Percentiles rank a stretch among this genome's conserved stretches.
Evolutionary conservation across 164 flowering plant species (phyloP).

Genomic region (Protea cynaroides): DNA sequence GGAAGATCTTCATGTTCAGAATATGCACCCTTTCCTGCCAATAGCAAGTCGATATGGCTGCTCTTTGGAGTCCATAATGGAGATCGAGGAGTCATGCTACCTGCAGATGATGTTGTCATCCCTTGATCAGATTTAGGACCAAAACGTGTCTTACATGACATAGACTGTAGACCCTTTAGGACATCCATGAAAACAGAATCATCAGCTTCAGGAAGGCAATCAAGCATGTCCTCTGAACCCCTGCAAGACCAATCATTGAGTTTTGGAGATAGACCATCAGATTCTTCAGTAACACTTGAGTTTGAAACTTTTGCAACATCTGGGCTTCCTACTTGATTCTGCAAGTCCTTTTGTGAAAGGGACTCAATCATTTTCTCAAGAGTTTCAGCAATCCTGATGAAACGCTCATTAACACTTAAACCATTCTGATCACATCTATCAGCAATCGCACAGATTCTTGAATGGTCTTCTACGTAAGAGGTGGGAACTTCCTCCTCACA

Average conservation of each 20-base stretch:
- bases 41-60: slow-evolving; percentile 77
- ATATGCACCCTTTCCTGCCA: slow-evolving; percentile 71
- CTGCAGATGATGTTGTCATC: slow-evolving; percentile 95
- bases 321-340: slow-evolving; percentile 65
- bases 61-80: slow-evolving; percentile 83
- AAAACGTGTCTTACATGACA: slow-evolving; percentile 93
- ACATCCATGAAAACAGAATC: slow-evolving; percentile 70
- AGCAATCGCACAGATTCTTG: slow-evolving; percentile 90
- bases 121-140: slow-evolving; percentile 99
- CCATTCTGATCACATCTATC: slow-evolving; percentile 98
- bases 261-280: slow-evolving; percentile 79
- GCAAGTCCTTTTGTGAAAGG: slow-evolving; percentile 69
- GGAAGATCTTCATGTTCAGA: slow-evolving; percentile 86
- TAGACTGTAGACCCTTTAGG: slow-evolving; percentile 72
- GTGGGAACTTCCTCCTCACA: slow-evolving; percentile 99
- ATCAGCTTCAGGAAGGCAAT: slow-evolving; percentile 78
- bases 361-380: slow-evolving; percentile 87
- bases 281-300: slow-evolving; percentile 90
- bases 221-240: slow-evolving; percentile 99
- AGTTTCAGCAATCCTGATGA: slow-evolving; percentile 71
- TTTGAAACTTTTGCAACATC: slow-evolving; percentile 84
- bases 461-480: slow-evolving; percentile 88
- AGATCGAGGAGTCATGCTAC: slow-evolving; percentile 98
- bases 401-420: slow-evolving; percentile 83
- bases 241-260: slow-evolving; percentile 90